phyloP scores from a whole-genome alignment of 108 stramenopile species.

The Nannochloropsis granulata region DNA sequence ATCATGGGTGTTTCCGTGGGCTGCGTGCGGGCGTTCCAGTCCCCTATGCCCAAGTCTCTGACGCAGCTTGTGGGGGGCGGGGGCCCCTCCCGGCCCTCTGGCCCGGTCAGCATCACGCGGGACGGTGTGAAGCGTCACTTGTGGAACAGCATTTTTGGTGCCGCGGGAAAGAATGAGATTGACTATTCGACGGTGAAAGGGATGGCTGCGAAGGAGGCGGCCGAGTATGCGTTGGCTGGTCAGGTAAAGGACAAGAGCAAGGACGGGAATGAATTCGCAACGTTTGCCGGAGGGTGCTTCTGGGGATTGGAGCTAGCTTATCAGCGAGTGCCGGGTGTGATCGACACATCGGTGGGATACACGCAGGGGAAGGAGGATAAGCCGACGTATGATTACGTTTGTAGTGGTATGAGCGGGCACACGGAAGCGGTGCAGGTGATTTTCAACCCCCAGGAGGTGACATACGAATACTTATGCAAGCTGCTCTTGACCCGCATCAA shows the following conservation, averaged over 20 bases:
- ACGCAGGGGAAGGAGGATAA: slow-evolving; percentile 45
- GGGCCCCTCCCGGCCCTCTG: not conserved
- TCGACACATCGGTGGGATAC: slow-evolving; percentile 59
- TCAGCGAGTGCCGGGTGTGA: slow-evolving; percentile 41
- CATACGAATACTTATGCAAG: not conserved
- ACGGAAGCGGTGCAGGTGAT: slow-evolving; percentile 72
- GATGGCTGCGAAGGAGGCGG: not conserved
- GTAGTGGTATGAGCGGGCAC: slow-evolving; percentile 58
- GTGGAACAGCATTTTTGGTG: not conserved
- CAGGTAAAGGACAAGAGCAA: slow-evolving; percentile 8
- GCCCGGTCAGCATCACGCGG: not conserved
- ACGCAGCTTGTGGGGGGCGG: not conserved
- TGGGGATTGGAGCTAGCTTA: slow-evolving; percentile 56
- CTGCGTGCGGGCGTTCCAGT: not conserved
- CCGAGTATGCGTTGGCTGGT: not conserved
- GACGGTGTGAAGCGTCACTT: not conserved
- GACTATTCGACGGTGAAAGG: not conserved
- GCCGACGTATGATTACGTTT: slow-evolving; percentile 62
- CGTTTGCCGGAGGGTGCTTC: slow-evolving; percentile 69
- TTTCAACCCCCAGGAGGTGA: not conserved
- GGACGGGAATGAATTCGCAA: slow-evolving; percentile 34
- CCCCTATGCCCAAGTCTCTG: not conserved
- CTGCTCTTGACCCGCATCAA: not conserved
- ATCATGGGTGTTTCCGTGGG: not conserved
- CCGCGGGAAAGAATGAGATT: not conserved